phyloP scores from a whole-genome alignment of 768 basidiomycete species.

The Boletus coccyginus region DNA sequence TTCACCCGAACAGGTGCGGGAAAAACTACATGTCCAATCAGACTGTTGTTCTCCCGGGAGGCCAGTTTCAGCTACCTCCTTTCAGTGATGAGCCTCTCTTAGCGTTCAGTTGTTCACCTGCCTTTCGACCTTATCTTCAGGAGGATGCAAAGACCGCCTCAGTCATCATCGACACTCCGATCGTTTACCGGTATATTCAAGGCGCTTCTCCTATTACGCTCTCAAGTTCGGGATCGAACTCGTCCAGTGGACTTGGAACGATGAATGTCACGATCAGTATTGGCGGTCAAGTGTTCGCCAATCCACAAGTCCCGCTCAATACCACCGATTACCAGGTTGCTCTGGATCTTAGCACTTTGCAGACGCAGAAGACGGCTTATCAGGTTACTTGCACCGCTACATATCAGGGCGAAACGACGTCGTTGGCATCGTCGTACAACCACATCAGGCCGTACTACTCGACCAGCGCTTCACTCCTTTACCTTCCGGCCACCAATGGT shows the following conservation, averaged over 20 bases:
- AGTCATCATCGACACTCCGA: constrained; percentile 5
- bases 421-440: too few relatives aligned
- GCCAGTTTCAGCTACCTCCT: constrained; percentile 39
- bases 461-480: constrained; percentile 35
- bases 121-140: constrained; percentile 45
- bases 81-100: constrained; percentile 32
- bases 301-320: constrained; percentile 33
- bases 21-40: constrained; percentile 45
- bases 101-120: constrained; percentile 46
- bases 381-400: constrained; percentile 36
- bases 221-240: too few relatives aligned
- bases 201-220: constrained; percentile 33
- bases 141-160: constrained; percentile 31
- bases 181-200: constrained; percentile 32
- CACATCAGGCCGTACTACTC: constrained; percentile 29
- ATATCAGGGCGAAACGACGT: constrained; percentile 8
- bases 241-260: background rate
- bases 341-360: constrained; percentile 31
- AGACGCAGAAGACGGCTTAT: constrained; percentile 29
- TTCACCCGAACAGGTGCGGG: constrained; percentile 39
- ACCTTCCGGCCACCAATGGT: constrained; percentile 36
- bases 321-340: constrained; percentile 11
- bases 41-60: constrained; percentile 43
- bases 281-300: constrained; percentile 19
- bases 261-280: constrained; percentile 32